Percentiles rank a stretch among this genome's conserved stretches.
Conservation (phyloP, 1,284 basidiomycete genomes). For the Cutaneotrichosporon sp. region DNA sequence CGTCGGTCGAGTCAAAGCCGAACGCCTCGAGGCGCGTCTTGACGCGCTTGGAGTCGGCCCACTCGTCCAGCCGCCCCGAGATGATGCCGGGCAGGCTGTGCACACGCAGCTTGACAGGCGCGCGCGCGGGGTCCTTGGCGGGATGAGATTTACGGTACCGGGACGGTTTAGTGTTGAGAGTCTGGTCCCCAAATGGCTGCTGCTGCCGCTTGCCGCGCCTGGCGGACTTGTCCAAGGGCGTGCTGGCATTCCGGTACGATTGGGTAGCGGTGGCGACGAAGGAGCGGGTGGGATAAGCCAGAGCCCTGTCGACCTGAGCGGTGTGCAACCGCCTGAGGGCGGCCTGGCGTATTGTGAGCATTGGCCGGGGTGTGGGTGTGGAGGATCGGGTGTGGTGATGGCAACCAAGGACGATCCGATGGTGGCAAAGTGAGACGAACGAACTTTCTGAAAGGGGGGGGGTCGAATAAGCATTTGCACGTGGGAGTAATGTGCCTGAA, state of each 20-base stretch:
- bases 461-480: neutral
- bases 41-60: slow-evolving; percentile 29
- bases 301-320: neutral
- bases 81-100: slow-evolving; percentile 20
- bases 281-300: neutral
- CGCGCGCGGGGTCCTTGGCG: neutral
- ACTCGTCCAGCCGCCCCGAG: slow-evolving; percentile 33
- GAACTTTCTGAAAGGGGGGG: neutral
- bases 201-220: neutral
- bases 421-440: neutral
- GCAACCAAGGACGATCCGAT: neutral
- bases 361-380: neutral
- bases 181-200: neutral
- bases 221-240: too few species aligned
- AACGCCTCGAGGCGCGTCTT: slow-evolving; percentile 29
- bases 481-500: neutral
- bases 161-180: too few species aligned
- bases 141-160: neutral
- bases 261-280: neutral
- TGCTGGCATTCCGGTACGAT: too few species aligned
- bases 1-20: slow-evolving; percentile 28
- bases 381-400: neutral
- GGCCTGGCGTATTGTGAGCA: neutral
- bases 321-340: neutral
- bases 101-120: slow-evolving; percentile 6